A percentile compares a stretch with the other conserved stretches of the same genome.
phyloP scores from a whole-genome alignment of 1,284 basidiomycete genomes.

The Fomitopsis schrenkii region DNA sequence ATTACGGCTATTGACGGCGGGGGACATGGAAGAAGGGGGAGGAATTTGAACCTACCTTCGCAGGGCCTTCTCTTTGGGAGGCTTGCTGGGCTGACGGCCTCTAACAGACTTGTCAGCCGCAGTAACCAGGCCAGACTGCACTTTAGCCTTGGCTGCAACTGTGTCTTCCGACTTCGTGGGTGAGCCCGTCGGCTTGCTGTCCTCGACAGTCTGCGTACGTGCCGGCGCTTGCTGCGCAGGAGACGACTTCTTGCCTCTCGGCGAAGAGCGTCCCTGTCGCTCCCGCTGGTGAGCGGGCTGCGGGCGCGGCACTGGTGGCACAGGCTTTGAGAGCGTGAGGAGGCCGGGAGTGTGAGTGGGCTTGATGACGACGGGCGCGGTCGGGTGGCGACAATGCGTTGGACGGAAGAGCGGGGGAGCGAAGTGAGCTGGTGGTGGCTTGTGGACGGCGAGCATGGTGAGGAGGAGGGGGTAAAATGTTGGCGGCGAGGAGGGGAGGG shows the following conservation, averaged over 20 bases:
- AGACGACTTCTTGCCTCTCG: constrained; percentile 27
- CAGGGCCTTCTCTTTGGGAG: constrained; percentile 28
- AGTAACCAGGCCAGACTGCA: constrained; percentile 6
- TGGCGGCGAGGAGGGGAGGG: constrained; percentile 21
- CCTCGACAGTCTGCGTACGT: constrained; percentile 27
- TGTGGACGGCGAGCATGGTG: constrained; percentile 64
- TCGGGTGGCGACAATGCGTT: constrained; percentile 47
- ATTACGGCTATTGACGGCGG: constrained; percentile 6
- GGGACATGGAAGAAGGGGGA: not conserved
- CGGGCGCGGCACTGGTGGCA: constrained; percentile 27
- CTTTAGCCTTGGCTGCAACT: constrained; percentile 11
- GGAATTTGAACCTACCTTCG: constrained; percentile 23
- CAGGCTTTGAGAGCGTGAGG: constrained; percentile 62
- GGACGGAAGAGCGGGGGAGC: constrained; percentile 31
- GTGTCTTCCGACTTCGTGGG: constrained; percentile 20
- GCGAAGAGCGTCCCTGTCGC: constrained; percentile 28
- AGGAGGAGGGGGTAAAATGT: constrained; percentile 21
- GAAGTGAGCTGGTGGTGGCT: constrained; percentile 39
- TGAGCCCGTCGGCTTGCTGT: constrained; percentile 16
- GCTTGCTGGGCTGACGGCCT: constrained; percentile 30
- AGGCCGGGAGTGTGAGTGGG: constrained; percentile 69
- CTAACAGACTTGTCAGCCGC: constrained; percentile 25
- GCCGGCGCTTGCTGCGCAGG: constrained; percentile 18
- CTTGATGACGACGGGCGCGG: constrained; percentile 66
- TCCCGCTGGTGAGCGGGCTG: constrained; percentile 35